Base-by-base conservation (phyloP, 352 stramenopile species). In the Globisporangium mamillatum region DNA sequence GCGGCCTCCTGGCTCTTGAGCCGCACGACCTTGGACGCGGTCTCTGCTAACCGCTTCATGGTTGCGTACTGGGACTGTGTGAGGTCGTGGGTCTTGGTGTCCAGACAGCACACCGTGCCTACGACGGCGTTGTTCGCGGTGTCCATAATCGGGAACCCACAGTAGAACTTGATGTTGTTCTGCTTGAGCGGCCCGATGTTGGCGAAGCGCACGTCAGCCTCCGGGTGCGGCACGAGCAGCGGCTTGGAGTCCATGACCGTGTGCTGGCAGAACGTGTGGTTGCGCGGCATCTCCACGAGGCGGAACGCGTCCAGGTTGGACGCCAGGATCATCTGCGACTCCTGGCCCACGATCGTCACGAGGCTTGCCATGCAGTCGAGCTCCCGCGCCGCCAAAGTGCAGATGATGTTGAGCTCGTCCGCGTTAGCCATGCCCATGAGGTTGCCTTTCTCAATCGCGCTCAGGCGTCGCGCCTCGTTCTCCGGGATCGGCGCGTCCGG, bases 341-440 rank as follows among this genome's bases (percentile, higher is more conserved):
- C 60, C 54, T 86, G 60, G 22, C 69, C 83, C 7, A 91, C 75
- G 22, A 92, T 79, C 41, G 80, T 92, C 62, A 92, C 73, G 24
- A 86, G 50, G 9, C 76, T 81, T 3, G 73, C 77, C 3, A 80
- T 78, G 66, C 81, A 90, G 36, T 78, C 72, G 65, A 92, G 77
- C 71, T 90, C 81, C 4, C 72, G 66, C 20, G 80, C 81, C 7
- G 82, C 67, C 16, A 92, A 71, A n/a, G 78, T 68, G 63, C 84
- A 92, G 63, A 92, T 81, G 38, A 88, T 68, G 34, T 83, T 78
- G 14, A 92, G 77, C 64, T 90, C 80, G 4, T 86, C 74, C 46
- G 80, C 83, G 50, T 84, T 78, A 27, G 46, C 72, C 57, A 89
- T 81, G 46, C 84, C 74, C 2, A 75, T 71, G 18, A 76, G 72